Percentiles rank a stretch among this genome's conserved stretches.
Conservation (phyloP, 441 rosid species). For the Lepidium campestre region DNA sequence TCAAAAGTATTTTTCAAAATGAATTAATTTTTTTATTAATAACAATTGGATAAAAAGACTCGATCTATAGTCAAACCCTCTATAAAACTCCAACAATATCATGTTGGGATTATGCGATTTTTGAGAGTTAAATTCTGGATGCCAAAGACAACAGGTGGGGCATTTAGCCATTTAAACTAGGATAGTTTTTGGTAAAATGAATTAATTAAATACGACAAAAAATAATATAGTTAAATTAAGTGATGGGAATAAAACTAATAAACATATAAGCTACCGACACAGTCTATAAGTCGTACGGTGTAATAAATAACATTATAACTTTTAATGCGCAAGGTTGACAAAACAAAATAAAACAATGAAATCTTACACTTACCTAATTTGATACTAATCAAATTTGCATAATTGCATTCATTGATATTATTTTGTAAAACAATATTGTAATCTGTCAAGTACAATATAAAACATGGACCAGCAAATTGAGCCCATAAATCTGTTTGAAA, state of each 20-base stretch:
- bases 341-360: background rate
- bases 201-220: background rate
- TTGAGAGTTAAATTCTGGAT: no score
- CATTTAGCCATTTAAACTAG: no score
- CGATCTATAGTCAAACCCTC: no score
- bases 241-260: background rate
- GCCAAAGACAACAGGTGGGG: no score
- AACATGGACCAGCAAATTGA: background rate
- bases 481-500: background rate
- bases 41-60: no score
- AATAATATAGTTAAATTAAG: background rate
- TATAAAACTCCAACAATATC: no score
- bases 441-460: background rate
- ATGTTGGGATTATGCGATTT: no score
- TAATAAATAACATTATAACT: constrained; percentile 1
- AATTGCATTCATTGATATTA: background rate
- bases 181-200: no score
- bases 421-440: background rate
- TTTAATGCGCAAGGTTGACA: constrained; percentile 1
- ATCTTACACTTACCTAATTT: background rate
- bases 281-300: constrained; percentile 2
- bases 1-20: no score
- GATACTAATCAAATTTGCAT: background rate
- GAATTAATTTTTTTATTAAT: no score
- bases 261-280: constrained; percentile 15